Conservation (phyloP, 805 yeast species). For the Scheffersomyces coipomensis region DNA sequence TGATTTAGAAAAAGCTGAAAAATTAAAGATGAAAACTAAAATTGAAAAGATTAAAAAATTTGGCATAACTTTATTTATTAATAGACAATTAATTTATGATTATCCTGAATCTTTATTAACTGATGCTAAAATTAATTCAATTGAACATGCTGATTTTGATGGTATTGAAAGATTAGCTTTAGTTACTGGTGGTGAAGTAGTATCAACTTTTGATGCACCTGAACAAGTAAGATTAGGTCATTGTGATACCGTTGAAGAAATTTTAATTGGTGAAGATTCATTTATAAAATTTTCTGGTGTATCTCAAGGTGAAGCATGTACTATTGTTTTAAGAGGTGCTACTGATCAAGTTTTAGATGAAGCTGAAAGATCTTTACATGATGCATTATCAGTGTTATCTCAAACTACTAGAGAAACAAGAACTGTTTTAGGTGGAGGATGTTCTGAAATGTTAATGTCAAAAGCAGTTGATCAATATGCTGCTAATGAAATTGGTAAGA, state of each 20-base stretch:
- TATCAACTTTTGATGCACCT: slow-evolving; percentile 92
- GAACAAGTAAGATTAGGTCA: slow-evolving; percentile 81
- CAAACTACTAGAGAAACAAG: slow-evolving; percentile 92
- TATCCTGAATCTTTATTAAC: slow-evolving; percentile 96
- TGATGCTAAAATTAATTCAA: slow-evolving; percentile 82
- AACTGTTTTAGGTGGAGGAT: slow-evolving; percentile 93
- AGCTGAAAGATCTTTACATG: slow-evolving; percentile 67
- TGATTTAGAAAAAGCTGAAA: slow-evolving; percentile 91
- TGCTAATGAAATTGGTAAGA: slow-evolving; percentile 89
- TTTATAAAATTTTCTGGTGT: slow-evolving; percentile 95
- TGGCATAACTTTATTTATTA: slow-evolving; percentile 85
- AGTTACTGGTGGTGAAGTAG: slow-evolving; percentile 98
- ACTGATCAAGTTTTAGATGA: slow-evolving; percentile 47
- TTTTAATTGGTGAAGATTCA: slow-evolving; percentile 88
- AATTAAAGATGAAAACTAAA: slow-evolving; percentile 86
- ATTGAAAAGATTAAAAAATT: slow-evolving; percentile 87
- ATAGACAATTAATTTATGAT: slow-evolving; percentile 95
- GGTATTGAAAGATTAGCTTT: slow-evolving; percentile 96
- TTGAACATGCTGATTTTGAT: slow-evolving; percentile 98
- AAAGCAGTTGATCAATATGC: slow-evolving; percentile 93
- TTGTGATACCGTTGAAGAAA: slow-evolving; percentile 88
- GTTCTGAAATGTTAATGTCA: slow-evolving; percentile 88
- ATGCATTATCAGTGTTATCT: slow-evolving; percentile 90
- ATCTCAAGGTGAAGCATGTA: slow-evolving; percentile 93
- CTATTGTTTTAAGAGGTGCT: slow-evolving; percentile 77